Evolutionary conservation across 2,329 filamentous ascomycete genomes (phyloP), one percentile per base, ranked within the genome.

Genomic region (Paracoccidioides lutzii): DNA sequence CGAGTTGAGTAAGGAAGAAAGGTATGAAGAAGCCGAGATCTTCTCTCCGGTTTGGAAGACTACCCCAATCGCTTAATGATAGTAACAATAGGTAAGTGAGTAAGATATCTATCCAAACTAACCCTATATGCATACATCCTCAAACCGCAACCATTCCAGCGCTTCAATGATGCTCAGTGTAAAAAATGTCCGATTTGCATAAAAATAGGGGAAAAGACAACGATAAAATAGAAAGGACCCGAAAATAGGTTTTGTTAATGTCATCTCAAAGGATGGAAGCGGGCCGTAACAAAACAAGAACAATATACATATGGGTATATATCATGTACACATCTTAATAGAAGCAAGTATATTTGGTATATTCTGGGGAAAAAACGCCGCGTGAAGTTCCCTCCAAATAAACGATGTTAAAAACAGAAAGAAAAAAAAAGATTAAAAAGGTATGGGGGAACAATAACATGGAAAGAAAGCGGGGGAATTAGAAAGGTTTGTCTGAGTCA

Each of bases 51-150:
- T 35, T 15, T 3, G 22, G 45, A 33, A n/a, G 8, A n/a, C 32
- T 7, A n/a, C 9, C 12, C 6, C 2, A 37, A 37, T 48, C n/a
- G 14, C n/a, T 22, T 37, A 49, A 22, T 33, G 10, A 38, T 10
- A 38, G 3, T 50, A 50, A 38, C 9, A 37, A 6, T 28, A 28
- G 33, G n/a, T 37, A 4, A 49, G 33, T 49, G 37, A 42, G 2
- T 22, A 42, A 22, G 49, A 37, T 42, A 52, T 52, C 49, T 52
- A 52, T 52, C 49, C 49, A 52, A 52, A 9, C 42, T 52, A 52
- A 35, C 41, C 22, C 49, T 7, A 33, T 41, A 42, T 32, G 42
- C 49, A 52, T 41, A 42, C 22, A 41, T 30, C 49, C 8, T 9
- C 30, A 51, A 28, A 8, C 35, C 49, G 22, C 49, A 51, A 40